Evolutionary conservation across 2,329 filamentous ascomycete genomes (phyloP).

Genomic region (Neopestalotiopsis clavispora): DNA sequence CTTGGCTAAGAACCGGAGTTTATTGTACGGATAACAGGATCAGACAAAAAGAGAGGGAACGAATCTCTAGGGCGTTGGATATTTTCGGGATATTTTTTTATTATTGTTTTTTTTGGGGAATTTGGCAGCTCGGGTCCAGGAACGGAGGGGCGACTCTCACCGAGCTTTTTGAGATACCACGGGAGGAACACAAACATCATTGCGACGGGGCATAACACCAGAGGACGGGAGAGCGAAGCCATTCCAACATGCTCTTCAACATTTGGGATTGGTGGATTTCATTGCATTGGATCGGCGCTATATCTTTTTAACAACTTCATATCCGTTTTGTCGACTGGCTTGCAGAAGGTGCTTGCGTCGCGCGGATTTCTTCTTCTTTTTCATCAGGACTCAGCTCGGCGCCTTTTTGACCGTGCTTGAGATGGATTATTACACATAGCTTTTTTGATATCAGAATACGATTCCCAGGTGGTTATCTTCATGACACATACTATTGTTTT

Average conservation of each 20-base stretch:
- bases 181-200: background rate
- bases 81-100: background rate
- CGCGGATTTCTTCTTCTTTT: background rate
- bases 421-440: constrained; percentile 1
- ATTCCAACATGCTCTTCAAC: background rate
- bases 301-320: background rate
- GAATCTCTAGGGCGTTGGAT: background rate
- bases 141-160: constrained; percentile 6
- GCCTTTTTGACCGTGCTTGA: background rate
- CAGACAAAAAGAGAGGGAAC: constrained; percentile 4
- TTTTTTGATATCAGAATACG: constrained; percentile 1
- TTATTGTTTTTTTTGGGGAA: background rate
- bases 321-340: background rate
- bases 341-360: background rate
- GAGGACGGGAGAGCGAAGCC: constrained; percentile 4
- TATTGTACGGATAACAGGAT: background rate
- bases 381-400: background rate
- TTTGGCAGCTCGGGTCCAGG: background rate
- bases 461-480: background rate
- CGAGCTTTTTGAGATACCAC: constrained; percentile 12
- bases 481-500: background rate
- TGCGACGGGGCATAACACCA: constrained; percentile 1
- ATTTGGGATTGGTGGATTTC: constrained; percentile 7
- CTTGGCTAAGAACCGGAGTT: background rate
- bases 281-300: constrained; percentile 3